Percentiles rank a stretch among this genome's conserved stretches.
Evolutionary conservation across 176 grass and related monocot species (phyloP).

Genomic region (Hordeum vulgare): MorexV3_pseudomolecules_assembly NC_058518.1:298293233-298293732

Average conservation of each 20-base stretch:
- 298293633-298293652: neutral
- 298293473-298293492: neutral
- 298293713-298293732: neutral
- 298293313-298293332: slow-evolving; percentile 85
- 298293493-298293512: neutral
- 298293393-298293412: slow-evolving; percentile 89
- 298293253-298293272: slow-evolving; percentile 82
- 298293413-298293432: slow-evolving; percentile 82
- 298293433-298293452: slow-evolving; percentile 32
- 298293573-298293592: neutral
- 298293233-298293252: slow-evolving; percentile 91
- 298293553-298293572: neutral
- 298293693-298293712: neutral
- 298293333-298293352: slow-evolving; percentile 80
- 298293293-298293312: slow-evolving; percentile 69
- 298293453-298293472: neutral
- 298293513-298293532: neutral
- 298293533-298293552: neutral
- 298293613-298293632: neutral
- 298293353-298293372: slow-evolving; percentile 46
- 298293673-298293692: neutral
- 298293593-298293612: neutral
- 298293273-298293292: slow-evolving; percentile 85
- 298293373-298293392: slow-evolving; percentile 79
- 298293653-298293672: neutral